Percentiles rank a stretch among this genome's conserved stretches.
Evolutionary conservation across 2,329 filamentous ascomycete genomes (phyloP).

Genomic region (Phyllosticta citriasiana): DNA sequence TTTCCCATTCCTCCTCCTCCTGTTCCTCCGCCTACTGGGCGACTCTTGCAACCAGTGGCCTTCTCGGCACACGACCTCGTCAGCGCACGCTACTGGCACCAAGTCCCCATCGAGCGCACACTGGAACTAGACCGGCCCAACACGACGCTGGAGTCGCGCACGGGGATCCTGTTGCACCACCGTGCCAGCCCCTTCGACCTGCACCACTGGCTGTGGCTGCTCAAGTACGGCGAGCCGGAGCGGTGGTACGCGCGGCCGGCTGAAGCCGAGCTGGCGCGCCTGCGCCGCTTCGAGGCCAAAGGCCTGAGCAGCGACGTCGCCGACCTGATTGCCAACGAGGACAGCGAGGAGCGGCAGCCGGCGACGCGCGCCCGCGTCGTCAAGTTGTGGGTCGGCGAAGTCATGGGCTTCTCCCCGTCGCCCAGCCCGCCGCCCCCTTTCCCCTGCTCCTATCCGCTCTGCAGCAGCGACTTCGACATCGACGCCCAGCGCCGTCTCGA

Average conservation of each 20-base stretch:
- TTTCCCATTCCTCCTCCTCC: background rate
- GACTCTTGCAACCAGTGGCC: background rate
- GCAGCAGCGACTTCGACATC: too few relatives aligned
- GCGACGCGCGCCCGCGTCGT: background rate
- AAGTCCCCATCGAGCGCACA: background rate
- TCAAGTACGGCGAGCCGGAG: conserved; percentile 2
- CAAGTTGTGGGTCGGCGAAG: background rate
- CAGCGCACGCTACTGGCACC: background rate
- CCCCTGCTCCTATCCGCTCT: background rate
- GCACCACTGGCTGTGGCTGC: conserved; percentile 1
- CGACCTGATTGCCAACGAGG: background rate
- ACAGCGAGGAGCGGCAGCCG: background rate
- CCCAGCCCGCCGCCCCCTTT: background rate
- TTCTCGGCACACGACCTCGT: background rate
- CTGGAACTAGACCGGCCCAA: background rate
- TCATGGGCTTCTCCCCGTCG: background rate
- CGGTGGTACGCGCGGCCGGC: conserved; percentile 4
- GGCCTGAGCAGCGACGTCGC: background rate
- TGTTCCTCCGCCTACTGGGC: background rate
- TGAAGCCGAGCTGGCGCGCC: background rate
- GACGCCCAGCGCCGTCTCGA: background rate
- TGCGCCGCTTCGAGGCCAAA: background rate
- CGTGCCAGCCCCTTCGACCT: conserved; percentile 5
- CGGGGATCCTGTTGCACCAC: conserved; percentile 1
- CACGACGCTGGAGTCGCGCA: background rate